These are phyloP conservation scores for Sclerotinia minor DNA, from an alignment of 2,329 filamentous ascomycete genomes.

Conservation along the genomic window DNA sequence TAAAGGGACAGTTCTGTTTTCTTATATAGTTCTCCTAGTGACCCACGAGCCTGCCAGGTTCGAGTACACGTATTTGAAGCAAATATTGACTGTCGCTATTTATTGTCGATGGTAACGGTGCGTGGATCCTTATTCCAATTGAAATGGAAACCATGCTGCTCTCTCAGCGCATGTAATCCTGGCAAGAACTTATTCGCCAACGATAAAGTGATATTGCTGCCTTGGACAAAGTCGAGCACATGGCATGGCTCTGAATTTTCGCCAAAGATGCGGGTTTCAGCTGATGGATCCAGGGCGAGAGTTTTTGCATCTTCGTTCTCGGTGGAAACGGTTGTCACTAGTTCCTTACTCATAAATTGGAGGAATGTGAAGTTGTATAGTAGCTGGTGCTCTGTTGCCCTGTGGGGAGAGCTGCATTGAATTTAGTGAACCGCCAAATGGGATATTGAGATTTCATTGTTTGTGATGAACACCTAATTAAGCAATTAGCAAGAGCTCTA, in stretches of 20 bases:
- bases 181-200: conserved; percentile 43
- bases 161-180: conserved; percentile 40
- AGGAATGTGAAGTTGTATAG: conserved; percentile 20
- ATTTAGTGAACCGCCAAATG: conserved; percentile 38
- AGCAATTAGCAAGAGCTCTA: conserved; percentile 42
- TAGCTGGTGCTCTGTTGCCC: conserved; percentile 23
- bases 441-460: conserved; percentile 43
- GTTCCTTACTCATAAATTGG: conserved; percentile 22
- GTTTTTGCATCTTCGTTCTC: conserved; percentile 17
- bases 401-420: neutral
- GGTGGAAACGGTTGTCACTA: conserved; percentile 9
- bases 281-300: neutral
- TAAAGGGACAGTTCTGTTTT: conserved; percentile 27
- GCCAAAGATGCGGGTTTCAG: conserved; percentile 4
- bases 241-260: conserved; percentile 34
- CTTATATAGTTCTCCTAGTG: conserved; percentile 32
- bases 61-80: conserved; percentile 29
- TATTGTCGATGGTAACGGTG: conserved; percentile 39
- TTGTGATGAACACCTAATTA: conserved; percentile 40
- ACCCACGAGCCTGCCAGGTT: conserved; percentile 26
- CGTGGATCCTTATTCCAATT: conserved; percentile 40
- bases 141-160: conserved; percentile 43
- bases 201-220: conserved; percentile 37
- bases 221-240: conserved; percentile 42
- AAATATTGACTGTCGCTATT: conserved; percentile 30